Evolutionary conservation across 352 stramenopile species (phyloP), one percentile per base, ranked within the genome.

Genomic region (Hyaloperonospora brassicae): DNA sequence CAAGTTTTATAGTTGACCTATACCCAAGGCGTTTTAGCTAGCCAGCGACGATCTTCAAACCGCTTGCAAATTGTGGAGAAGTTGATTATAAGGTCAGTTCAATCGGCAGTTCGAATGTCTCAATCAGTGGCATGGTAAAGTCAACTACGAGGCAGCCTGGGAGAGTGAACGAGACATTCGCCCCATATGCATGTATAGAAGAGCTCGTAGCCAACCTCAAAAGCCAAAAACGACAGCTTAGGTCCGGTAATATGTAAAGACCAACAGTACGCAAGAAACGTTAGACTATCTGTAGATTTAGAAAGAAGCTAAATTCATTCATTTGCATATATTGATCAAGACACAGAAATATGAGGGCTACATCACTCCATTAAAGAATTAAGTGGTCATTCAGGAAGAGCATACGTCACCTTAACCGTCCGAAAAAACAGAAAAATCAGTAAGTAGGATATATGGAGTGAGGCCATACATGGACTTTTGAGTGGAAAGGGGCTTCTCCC

Each of bases 31-130:
- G 1, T 44, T 14, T 2, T 5, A 44, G 14, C 22, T 44, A 2
- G 39, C 6, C 14, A 21, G 8, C 14, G 23, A 22, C 14, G 23
- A 23, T 10, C 10, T 7, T n/a, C 10, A 10, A 21, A 51, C 70
- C 76, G 52, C 72, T 88, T 39, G 69, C 78, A 50, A 46, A 62
- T 23, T 86, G 76, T 77, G 64, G 66, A 34, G 35, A 10, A 30
- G 27, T 23, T 23, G 14, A 2, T 44, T 1, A 44, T 2, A 44
- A 44, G 23, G 39, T 21, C 39, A 44, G 39, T 44, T 44, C 7
- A 44, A 44, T 44, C 10, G 14, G 2, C 10, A 44, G 7, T 6
- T 5, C 8, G 10, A 44, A 17, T 44, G 9, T 10, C 10, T 44
- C 13, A 14, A 24, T 2, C 39, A 44, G 23, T 44, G 39, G 39